Percentiles rank a stretch among this genome's conserved stretches.
Evolutionary conservation across 1,139 yeast species (phyloP).

Genomic region (Diutina mesorugosa): DNA sequence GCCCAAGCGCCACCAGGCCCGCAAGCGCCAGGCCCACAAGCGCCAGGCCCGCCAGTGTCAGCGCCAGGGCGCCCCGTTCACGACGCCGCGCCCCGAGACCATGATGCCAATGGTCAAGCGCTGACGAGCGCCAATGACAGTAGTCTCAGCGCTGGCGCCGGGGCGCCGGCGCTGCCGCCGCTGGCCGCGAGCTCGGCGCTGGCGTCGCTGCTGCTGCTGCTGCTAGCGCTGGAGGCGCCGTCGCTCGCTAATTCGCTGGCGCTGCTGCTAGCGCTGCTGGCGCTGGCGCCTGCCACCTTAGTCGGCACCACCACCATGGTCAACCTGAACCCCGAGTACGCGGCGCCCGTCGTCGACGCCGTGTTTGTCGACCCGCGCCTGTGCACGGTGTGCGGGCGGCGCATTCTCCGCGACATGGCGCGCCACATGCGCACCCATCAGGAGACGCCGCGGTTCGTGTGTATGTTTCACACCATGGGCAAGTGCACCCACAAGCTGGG

Average conservation of each 20-base stretch:
- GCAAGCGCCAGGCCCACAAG: too few relatives aligned
- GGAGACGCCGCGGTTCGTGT: slow-evolving; percentile 40
- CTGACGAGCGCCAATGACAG: neutral
- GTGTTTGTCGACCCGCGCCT: slow-evolving; percentile 13
- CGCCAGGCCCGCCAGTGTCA: too few relatives aligned
- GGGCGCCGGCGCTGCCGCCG: neutral
- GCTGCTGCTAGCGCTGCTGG: neutral
- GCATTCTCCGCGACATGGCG: slow-evolving; percentile 48
- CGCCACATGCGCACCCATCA: slow-evolving; percentile 58
- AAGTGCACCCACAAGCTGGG: slow-evolving; percentile 48
- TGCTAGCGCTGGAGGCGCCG: neutral
- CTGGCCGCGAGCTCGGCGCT: neutral
- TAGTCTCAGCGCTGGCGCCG: neutral
- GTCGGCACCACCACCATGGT: neutral
- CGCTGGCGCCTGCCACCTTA: neutral
- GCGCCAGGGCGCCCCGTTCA: too few relatives aligned
- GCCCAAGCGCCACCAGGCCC: too few relatives aligned
- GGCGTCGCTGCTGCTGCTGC: neutral
- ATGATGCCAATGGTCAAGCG: neutral
- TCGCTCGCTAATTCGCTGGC: neutral
- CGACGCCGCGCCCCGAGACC: too few relatives aligned
- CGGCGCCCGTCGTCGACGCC: slow-evolving; percentile 8
- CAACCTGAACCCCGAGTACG: neutral
- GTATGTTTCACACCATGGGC: slow-evolving; percentile 39
- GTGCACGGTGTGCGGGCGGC: slow-evolving; percentile 46